Percentiles rank a stretch among this genome's conserved stretches.
Conservation (phyloP, 2,329 filamentous ascomycete genomes). For the Ambrosiella xylebori region DNA sequence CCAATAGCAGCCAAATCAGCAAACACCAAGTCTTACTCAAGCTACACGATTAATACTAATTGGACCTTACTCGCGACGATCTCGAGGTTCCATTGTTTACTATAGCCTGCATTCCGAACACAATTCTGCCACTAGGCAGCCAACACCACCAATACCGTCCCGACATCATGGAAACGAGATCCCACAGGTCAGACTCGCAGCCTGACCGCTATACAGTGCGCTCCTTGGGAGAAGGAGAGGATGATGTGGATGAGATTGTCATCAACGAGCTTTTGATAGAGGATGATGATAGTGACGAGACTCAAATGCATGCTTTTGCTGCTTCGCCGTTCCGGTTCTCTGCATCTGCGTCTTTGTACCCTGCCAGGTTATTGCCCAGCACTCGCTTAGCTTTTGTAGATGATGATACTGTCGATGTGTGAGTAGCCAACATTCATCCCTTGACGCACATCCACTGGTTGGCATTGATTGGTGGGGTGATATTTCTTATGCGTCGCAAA, state of each 20-base stretch:
- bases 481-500: background rate
- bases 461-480: too few relatives aligned
- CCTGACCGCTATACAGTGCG: background rate
- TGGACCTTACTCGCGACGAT: background rate
- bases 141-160: background rate
- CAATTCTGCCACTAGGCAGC: background rate
- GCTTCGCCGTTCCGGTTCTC: constrained; percentile 2
- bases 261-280: background rate
- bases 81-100: background rate
- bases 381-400: constrained; percentile 7
- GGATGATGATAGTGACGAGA: constrained; percentile 1
- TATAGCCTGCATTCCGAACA: background rate
- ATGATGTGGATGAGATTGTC: background rate
- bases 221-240: background rate
- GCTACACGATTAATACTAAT: background rate
- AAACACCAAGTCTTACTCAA: background rate
- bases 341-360: constrained; percentile 6
- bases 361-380: background rate
- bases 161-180: background rate
- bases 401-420: constrained; percentile 13
- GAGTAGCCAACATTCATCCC: background rate
- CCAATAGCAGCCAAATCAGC: too few relatives aligned
- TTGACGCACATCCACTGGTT: too few relatives aligned
- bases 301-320: constrained; percentile 1
- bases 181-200: background rate